Conservation (phyloP, 1,139 yeast genomes). For the Candida sp. region DNA sequence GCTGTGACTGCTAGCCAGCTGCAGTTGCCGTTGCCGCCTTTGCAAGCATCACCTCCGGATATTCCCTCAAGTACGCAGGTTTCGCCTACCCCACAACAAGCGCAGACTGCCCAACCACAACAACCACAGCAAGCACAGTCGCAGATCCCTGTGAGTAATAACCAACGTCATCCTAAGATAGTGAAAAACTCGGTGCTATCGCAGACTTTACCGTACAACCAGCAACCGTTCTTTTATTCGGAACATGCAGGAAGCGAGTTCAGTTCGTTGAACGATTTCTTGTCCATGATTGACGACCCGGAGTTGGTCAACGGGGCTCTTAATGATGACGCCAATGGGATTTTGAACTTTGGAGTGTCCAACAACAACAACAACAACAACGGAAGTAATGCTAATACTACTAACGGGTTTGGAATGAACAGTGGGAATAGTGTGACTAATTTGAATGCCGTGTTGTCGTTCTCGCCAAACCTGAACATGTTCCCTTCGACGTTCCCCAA, state of each 20-base stretch:
- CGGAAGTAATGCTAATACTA: slow-evolving; percentile 4
- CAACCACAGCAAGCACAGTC: slow-evolving; percentile 9
- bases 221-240: slow-evolving; percentile 80
- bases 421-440: slow-evolving; percentile 21
- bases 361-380: slow-evolving; percentile 11
- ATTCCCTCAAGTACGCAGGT: neutral
- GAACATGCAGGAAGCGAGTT: slow-evolving; percentile 96
- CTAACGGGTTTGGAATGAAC: slow-evolving; percentile 10
- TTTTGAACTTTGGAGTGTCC: slow-evolving; percentile 27
- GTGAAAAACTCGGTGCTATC: slow-evolving; percentile 38
- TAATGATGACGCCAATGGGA: slow-evolving; percentile 35
- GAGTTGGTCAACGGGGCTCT: slow-evolving; percentile 58
- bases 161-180: slow-evolving; percentile 13
- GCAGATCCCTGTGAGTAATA: slow-evolving; percentile 9
- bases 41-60: slow-evolving; percentile 11
- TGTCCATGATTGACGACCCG: slow-evolving; percentile 91
- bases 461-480: slow-evolving; percentile 32
- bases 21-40: slow-evolving; percentile 11
- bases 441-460: slow-evolving; percentile 29
- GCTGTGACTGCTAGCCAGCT: slow-evolving; percentile 4
- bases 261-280: slow-evolving; percentile 85
- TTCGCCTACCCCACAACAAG: slow-evolving; percentile 8
- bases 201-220: slow-evolving; percentile 55
- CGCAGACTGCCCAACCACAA: slow-evolving; percentile 6
- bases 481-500: slow-evolving; percentile 22